phyloP scores from a whole-genome alignment of 306 rosid species.

The Quercus dentata region DNA sequence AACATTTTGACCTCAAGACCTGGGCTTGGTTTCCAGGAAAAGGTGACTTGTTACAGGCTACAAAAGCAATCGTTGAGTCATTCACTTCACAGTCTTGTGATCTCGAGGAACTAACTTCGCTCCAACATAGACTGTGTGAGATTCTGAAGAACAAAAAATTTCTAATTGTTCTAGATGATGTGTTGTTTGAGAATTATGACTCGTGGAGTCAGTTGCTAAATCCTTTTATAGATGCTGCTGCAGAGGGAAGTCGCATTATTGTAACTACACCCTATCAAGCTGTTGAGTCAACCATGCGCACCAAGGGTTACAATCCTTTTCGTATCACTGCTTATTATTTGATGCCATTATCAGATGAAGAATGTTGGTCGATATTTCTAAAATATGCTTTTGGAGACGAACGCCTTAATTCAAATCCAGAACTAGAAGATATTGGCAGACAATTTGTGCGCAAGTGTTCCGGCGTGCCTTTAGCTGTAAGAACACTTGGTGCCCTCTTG shows the following conservation, averaged over 20 bases:
- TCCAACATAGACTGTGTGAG: background rate
- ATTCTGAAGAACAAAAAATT: background rate
- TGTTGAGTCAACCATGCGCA: constrained; percentile 1
- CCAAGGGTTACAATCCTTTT: too few relatives aligned
- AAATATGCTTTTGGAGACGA: too few relatives aligned
- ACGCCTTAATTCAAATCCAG: rapidly evolving
- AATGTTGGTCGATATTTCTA: too few relatives aligned
- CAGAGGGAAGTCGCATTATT: constrained; percentile 1
- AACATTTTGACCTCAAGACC: constrained; percentile 14
- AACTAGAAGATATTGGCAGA: too few relatives aligned
- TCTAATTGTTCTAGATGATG: constrained; percentile 17
- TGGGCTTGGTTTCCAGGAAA: background rate
- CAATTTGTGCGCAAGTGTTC: rapidly evolving
- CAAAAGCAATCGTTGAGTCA: constrained; percentile 12
- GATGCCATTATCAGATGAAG: too few relatives aligned
- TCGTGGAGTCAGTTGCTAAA: background rate
- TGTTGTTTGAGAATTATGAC: background rate
- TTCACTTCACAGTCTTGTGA: background rate
- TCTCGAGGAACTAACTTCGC: too few relatives aligned
- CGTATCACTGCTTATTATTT: too few relatives aligned
- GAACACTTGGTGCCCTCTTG: too few relatives aligned
- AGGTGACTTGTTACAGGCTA: background rate
- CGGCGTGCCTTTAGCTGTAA: too few relatives aligned
- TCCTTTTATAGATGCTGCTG: background rate
- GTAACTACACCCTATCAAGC: constrained; percentile 10